phyloP scores from a whole-genome alignment of 2,329 filamentous ascomycete species.

The Escovopsis sp. region DNA sequence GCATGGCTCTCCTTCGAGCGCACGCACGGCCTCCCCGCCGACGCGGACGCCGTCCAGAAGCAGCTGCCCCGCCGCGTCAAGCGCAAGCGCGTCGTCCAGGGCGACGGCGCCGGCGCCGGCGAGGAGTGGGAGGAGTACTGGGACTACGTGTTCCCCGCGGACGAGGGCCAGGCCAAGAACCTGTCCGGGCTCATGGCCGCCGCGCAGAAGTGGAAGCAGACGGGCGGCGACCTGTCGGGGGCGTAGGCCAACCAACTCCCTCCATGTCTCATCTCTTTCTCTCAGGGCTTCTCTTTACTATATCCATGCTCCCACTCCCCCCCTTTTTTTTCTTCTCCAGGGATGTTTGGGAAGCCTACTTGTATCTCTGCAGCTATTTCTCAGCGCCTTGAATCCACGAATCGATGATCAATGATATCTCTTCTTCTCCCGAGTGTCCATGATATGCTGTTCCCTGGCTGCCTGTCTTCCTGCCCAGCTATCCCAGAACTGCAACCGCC shows the following conservation, averaged over 20 bases:
- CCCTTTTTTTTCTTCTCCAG: no score
- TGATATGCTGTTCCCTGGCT: no score
- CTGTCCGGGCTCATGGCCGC: slow-evolving; percentile 71
- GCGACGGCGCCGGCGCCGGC: slow-evolving; percentile 1
- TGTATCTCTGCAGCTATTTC: no score
- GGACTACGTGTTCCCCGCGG: slow-evolving; percentile 93
- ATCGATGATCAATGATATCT: no score
- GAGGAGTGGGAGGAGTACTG: slow-evolving; percentile 78
- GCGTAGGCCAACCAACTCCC: slow-evolving; percentile 7
- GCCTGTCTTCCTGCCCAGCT: no score
- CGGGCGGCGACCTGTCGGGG: slow-evolving; percentile 22
- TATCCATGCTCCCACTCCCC: no score
- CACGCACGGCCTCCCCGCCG: slow-evolving; percentile 60
- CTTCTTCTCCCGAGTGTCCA: no score
- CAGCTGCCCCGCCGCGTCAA: slow-evolving; percentile 92
- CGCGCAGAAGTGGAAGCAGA: slow-evolving; percentile 76
- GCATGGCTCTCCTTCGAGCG: slow-evolving; percentile 89
- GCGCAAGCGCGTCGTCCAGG: slow-evolving; percentile 79
- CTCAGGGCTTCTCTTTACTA: no score
- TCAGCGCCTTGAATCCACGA: no score
- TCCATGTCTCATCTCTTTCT: no score
- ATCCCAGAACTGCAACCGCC: no score
- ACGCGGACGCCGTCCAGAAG: slow-evolving; percentile 71
- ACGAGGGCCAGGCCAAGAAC: slow-evolving; percentile 75
- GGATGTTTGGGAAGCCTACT: no score